These are phyloP conservation scores for Diplodia mutila DNA, from an alignment of 2,329 filamentous ascomycete species.

Conservation along the genomic window DNA sequence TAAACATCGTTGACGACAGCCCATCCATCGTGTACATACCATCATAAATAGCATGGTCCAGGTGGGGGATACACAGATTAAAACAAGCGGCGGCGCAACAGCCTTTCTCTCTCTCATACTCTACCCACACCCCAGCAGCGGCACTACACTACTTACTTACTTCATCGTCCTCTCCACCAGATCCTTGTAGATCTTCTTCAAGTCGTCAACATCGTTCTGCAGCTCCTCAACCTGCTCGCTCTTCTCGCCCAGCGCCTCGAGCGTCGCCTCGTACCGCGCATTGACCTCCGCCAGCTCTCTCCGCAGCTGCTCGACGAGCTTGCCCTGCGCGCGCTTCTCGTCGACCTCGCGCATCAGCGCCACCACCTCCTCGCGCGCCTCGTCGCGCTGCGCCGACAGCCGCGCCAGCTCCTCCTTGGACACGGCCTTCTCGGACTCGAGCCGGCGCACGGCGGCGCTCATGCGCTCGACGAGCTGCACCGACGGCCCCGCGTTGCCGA, in stretches of 20 bases:
- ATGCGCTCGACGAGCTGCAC: conserved; percentile 96
- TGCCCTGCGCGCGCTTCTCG: conserved; percentile 63
- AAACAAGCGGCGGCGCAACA: background rate
- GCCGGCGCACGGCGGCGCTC: conserved; percentile 85
- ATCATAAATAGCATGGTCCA: background rate
- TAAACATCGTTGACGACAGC: conserved; percentile 17
- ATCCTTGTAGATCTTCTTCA: conserved; percentile 96
- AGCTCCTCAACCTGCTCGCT: conserved; percentile 94
- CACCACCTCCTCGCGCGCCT: conserved; percentile 90
- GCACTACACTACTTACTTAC: conserved; percentile 40
- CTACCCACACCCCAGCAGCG: background rate
- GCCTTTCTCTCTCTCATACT: background rate
- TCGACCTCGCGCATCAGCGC: conserved; percentile 85
- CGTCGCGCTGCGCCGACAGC: conserved; percentile 83
- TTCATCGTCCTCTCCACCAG: conserved; percentile 83
- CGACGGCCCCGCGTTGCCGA: conserved; percentile 78
- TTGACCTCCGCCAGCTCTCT: conserved; percentile 69
- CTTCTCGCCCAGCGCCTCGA: conserved; percentile 96
- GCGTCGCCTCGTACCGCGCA: conserved; percentile 81
- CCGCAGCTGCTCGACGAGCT: conserved; percentile 68
- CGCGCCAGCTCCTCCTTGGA: conserved; percentile 83
- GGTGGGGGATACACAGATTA: background rate
- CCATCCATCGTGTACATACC: conserved; percentile 7
- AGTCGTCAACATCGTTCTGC: conserved; percentile 81
- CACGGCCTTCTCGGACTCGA: conserved; percentile 90